Base-by-base conservation (phyloP, 2,329 filamentous ascomycete species). In the Neofusicoccum ribis region DNA sequence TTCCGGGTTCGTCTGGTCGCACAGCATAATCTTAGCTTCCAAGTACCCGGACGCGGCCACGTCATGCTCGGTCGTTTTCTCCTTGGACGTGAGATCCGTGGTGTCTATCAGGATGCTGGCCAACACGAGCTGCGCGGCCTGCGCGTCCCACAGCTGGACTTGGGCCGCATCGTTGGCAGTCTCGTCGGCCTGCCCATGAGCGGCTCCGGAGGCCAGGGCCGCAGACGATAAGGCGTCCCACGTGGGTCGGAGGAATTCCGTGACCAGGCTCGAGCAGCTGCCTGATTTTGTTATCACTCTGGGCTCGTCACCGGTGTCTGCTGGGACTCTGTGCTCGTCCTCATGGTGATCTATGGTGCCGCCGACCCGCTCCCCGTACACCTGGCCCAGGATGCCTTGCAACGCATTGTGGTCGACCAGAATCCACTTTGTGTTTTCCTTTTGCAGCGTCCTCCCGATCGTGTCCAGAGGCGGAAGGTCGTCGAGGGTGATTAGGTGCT, bases 391-490 rank as follows among this genome's bases (percentile, higher is more conserved):
- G 14, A 77, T 71, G 0, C 90, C 90, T 5, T 89, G 89, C 54
- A 92, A 80, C 0, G 81, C 83, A 73, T 95, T 95, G 80, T 95
- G 92, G 77, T 95, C 91, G 3, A 95, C 90, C 1, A 95, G 81
- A 17, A 92, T 78, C 90, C 90, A 93, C 58, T 80, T 81, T 1
- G 89, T 89, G 52, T 86, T 84, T 31, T 84, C 81, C 0, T 86
- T 81, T 0, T 75, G 70, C 11, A 90, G 73, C 63, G 71, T 69
- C 36, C 70, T 63, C 1, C 82, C 81, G 0, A 86, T 79, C n/a
- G 84, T 81, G 3, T 80, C 81, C 14, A 86, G 75, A 9, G 83
- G 71, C 4, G 82, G 81, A 0, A 89, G 74, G 68, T 89, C 87
- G 67, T 85, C 82, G 3, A 88, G 76, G 0, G 86, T 93, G 64